phyloP scores from a whole-genome alignment of 2,329 filamentous ascomycete genomes.

The Cordyceps pruinosa region DNA sequence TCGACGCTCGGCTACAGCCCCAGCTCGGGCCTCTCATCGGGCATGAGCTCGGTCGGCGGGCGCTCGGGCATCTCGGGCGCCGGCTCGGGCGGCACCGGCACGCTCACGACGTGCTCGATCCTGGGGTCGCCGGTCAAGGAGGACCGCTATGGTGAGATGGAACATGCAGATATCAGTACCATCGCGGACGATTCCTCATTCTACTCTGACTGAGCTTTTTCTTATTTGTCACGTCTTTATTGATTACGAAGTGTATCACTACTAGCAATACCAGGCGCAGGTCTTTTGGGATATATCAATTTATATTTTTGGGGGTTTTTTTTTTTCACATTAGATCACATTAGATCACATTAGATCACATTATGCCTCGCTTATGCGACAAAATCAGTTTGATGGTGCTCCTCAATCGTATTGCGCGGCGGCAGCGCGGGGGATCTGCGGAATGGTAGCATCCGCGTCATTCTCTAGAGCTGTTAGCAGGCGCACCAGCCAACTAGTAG shows the following conservation, averaged over 20 bases:
- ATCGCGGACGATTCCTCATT: constrained; percentile 7
- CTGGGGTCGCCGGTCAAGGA: constrained; percentile 12
- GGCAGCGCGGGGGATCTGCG: too few relatives aligned
- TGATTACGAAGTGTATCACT: constrained; percentile 9
- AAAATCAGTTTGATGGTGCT: too few relatives aligned
- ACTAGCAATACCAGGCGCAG: constrained; percentile 9
- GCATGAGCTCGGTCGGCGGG: constrained; percentile 26
- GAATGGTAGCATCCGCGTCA: too few relatives aligned
- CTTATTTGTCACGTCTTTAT: background rate
- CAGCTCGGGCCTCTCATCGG: constrained; percentile 12
- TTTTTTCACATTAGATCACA: too few relatives aligned
- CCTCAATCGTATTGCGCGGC: too few relatives aligned
- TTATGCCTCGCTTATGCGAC: too few relatives aligned
- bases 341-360: too few relatives aligned
- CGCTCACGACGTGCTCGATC: constrained; percentile 6
- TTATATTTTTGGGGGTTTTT: background rate
- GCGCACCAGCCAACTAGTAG: too few relatives aligned
- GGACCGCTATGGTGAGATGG: constrained; percentile 8
- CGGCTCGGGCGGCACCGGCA: background rate
- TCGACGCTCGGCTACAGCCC: constrained; percentile 13
- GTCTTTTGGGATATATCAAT: constrained; percentile 5
- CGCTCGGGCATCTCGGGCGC: background rate
- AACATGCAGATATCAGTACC: background rate
- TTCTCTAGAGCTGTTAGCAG: too few relatives aligned
- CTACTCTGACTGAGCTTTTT: constrained; percentile 7